Evolutionary conservation across 805 yeast genomes (phyloP), one percentile per base, ranked within the genome.

Genomic region (Yamadazyma tumulicola): DNA sequence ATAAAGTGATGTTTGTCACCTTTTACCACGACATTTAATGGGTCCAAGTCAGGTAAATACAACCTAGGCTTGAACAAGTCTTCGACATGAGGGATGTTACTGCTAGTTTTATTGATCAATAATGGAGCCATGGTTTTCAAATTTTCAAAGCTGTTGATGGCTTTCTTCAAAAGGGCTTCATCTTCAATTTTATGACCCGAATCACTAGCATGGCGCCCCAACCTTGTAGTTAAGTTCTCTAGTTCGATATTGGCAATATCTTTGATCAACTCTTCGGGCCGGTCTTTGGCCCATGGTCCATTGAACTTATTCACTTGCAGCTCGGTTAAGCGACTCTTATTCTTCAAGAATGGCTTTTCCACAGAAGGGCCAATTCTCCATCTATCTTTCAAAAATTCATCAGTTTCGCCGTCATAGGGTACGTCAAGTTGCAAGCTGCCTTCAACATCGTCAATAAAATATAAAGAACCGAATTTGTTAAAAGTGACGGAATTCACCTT

Each of bases 311-410:
- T 69, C 33, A 76, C 60, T 34, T 68, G 69, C 26, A 65, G 69
- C 23, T 69, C 68, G n/a, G 72, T 64, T 47, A 85, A 57, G 28
- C 69, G 61, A 25, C 61, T 60, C 54, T 80, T 81, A 45, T 79
- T 74, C 56, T 82, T 84, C 74, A 88, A 81, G 55, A 79, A 85
- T 10, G 77, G 73, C 46, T 83, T 74, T 58, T 91, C 97, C 19
- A 77, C 79, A 16, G 85, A 75, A n/a, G 95, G 93, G 5, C 98
- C 97, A 46, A 91, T 78, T 54, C 81, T 73, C 94, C 95, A 89
- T 64, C 95, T 76, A 42, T 75, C 71, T 34, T 66, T 64, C 30
- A 85, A 61, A 22, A 58, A 61, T 6, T 69, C 60, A 32, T 76
- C 63, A 12, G 69, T 60, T 57, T 86, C 95, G 15, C 39, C 39